These are phyloP conservation scores for Aethionema arabicum DNA, from an alignment of 345 rosid genomes.

Conservation along the genomic window DNA sequence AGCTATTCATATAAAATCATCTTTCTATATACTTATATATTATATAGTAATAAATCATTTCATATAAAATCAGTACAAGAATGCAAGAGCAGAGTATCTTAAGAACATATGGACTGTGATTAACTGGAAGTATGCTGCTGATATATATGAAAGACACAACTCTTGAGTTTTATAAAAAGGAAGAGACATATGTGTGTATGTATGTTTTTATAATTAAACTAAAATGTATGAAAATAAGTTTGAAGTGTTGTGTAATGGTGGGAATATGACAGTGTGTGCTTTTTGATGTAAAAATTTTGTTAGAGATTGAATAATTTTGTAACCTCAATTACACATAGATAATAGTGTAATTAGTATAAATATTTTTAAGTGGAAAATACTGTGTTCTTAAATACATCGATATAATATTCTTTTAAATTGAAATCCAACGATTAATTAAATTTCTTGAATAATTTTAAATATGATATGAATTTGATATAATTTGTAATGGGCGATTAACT, in stretches of 20 bases:
- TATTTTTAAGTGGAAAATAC: no score
- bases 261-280: constrained; percentile 10
- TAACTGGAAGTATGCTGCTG: constrained; percentile 80
- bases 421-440: no score
- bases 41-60: neutral
- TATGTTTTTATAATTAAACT: neutral
- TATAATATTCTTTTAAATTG: no score
- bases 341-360: no score
- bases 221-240: neutral
- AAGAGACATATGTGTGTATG: neutral
- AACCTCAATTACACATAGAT: no score
- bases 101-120: constrained; percentile 94
- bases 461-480: no score
- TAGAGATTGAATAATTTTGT: no score
- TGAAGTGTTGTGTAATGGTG: neutral
- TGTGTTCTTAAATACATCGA: no score
- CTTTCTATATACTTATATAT: neutral
- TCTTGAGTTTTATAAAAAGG: constrained; percentile 7
- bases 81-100: constrained; percentile 75
- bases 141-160: constrained; percentile 47
- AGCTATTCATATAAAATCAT: neutral
- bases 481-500: no score
- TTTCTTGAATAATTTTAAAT: no score
- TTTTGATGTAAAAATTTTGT: no score
- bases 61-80: constrained; percentile 60